phyloP scores from a whole-genome alignment of 805 yeast species.

The Hanseniaspora meyeri region DNA sequence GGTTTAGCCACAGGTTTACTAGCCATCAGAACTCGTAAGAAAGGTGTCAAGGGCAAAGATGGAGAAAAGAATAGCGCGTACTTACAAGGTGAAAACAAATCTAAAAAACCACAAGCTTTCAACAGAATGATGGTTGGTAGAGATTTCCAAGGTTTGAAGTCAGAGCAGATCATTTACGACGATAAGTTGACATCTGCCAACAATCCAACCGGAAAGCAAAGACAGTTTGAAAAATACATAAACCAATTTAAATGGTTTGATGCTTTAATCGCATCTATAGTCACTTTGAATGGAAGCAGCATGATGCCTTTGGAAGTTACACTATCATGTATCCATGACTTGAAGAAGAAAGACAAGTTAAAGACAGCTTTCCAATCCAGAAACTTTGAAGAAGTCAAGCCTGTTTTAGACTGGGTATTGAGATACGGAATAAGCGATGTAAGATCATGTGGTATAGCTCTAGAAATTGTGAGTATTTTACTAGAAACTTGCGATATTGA shows the following conservation, averaged over 20 bases:
- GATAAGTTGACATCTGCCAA: constrained; percentile 36
- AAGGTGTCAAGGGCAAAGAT: constrained; percentile 35
- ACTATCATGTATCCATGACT: constrained; percentile 70
- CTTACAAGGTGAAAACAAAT: neutral
- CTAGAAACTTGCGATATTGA: constrained; percentile 68
- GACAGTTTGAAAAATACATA: constrained; percentile 70
- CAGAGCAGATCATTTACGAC: constrained; percentile 55
- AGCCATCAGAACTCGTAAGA: constrained; percentile 76
- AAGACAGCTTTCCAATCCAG: constrained; percentile 67
- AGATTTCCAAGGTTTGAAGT: constrained; percentile 75
- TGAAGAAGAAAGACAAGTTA: constrained; percentile 79
- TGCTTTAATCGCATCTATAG: constrained; percentile 78
- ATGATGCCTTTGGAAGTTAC: constrained; percentile 75
- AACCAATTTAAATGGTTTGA: constrained; percentile 87
- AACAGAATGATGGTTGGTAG: constrained; percentile 80
- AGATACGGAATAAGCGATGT: constrained; percentile 66
- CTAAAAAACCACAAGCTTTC: constrained; percentile 43
- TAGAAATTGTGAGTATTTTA: constrained; percentile 65
- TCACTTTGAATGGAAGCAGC: constrained; percentile 26
- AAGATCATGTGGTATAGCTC: constrained; percentile 44
- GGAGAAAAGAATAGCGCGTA: neutral
- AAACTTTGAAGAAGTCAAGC: constrained; percentile 77
- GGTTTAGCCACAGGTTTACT: constrained; percentile 84
- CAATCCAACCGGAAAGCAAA: constrained; percentile 46
- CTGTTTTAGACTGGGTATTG: constrained; percentile 71